phyloP scores from a whole-genome alignment of 2,329 filamentous ascomycete genomes.

The Cytospora piceicola region DNA sequence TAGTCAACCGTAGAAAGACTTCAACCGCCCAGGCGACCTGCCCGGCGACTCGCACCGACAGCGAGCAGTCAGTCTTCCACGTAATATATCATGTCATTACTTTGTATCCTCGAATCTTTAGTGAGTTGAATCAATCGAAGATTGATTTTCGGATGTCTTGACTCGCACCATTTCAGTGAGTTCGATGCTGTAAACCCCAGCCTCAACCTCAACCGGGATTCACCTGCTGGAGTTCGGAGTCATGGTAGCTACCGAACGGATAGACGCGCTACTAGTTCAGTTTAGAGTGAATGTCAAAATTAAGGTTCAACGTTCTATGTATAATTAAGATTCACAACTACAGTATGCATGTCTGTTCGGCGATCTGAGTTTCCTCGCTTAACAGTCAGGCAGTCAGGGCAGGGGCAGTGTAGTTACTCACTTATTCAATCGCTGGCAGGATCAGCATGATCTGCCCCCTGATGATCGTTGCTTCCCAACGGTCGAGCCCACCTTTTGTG shows the following conservation, averaged over 20 bases:
- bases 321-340: neutral
- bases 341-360: neutral
- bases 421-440: neutral
- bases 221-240: neutral
- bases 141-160: neutral
- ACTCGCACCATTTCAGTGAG: neutral
- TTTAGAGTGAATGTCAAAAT: neutral
- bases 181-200: neutral
- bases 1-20: too few relatives aligned
- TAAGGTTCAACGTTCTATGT: neutral
- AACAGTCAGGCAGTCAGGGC: neutral
- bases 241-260: neutral
- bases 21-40: too few relatives aligned
- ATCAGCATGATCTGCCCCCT: neutral
- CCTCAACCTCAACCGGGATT: neutral
- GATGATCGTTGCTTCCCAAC: neutral
- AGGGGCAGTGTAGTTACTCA: too few relatives aligned
- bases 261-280: neutral
- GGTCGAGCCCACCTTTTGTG: too few relatives aligned
- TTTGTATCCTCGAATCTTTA: too few relatives aligned
- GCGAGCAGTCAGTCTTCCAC: too few relatives aligned
- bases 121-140: too few relatives aligned
- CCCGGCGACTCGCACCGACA: too few relatives aligned
- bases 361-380: neutral
- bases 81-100: too few relatives aligned